Base-by-base conservation (phyloP, 2,329 filamentous ascomycete genomes). In the Exophiala sp. region DNA sequence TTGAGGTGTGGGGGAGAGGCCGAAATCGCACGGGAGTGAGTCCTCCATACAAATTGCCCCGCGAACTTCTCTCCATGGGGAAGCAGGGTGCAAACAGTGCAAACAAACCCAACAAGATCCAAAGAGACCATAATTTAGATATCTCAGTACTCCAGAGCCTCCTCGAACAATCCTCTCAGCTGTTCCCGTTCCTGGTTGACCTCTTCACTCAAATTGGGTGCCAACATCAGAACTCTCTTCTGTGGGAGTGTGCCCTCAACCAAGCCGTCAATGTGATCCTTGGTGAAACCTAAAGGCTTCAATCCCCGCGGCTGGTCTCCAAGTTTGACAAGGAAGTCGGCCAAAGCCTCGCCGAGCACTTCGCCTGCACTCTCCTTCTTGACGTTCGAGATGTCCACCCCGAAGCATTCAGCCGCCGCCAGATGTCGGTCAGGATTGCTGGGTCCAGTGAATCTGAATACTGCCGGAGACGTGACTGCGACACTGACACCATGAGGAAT, bases 401-500 rank as follows among this genome's bases (percentile, higher is more conserved):
- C 94, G 62, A 99, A 97, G 0, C 82, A 85, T 69, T 96, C 91
- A 0, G 94, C 92, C 0, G 92, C 94, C 3, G 85, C 84, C 34
- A 99, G 75, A 74, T 99, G 94, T 8, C 94, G 85, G 49, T 96
- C 90, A 0, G 94, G 94, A 67, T 97, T 97, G 1, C 89, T 94
- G 1, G 92, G 81, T 0, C 80, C 92, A 0, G 92, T 99, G 73
- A 97, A 97, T 29, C 83, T 85, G 81, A 97, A 99, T 1, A 97
- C 92, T 1, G 92, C 88, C 0, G 94, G 92, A 0, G 92, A 90
- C 0, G 90, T 92, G 5, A 97, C 92, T 2, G 91, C 94, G 1
- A 99, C 94, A 1, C 88, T 92, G 20, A 99, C 94, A 49, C 94
- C 94, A 70, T 99, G 94, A 0, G 94, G 94, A 66, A 99, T 97